Evolutionary conservation across 257 asterid genomes (phyloP).

Genomic region (Petrea volubilis): DNA sequence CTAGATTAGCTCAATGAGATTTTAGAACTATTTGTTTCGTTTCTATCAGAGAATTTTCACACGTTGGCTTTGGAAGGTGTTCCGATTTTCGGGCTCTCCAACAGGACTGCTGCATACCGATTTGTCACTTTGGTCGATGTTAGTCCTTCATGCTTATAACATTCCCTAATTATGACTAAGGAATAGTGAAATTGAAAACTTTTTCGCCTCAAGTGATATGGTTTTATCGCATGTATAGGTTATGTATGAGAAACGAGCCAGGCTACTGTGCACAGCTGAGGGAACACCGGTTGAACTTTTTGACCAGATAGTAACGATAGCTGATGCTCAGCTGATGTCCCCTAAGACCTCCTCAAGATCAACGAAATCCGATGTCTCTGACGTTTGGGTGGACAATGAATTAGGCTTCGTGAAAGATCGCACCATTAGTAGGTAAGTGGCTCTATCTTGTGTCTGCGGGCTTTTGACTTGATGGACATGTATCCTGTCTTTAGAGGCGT

Average conservation of each 20-base stretch:
- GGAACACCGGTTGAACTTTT: constrained; percentile 77
- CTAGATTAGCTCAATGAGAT: too few relatives aligned
- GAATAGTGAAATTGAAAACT: neutral
- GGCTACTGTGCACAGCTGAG: constrained; percentile 83
- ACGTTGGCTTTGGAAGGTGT: constrained; percentile 91
- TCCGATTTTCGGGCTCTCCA: constrained; percentile 77
- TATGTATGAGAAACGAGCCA: constrained; percentile 85
- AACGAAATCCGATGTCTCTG: constrained; percentile 68
- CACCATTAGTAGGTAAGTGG: constrained; percentile 82
- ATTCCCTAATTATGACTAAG: neutral
- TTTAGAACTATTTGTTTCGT: neutral
- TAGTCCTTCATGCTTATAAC: constrained; percentile 39
- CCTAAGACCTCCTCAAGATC: constrained; percentile 95
- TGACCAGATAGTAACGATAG: constrained; percentile 65
- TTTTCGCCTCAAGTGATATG: too few relatives aligned
- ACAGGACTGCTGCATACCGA: constrained; percentile 89
- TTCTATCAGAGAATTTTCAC: constrained; percentile 71
- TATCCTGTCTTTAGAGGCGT: too few relatives aligned
- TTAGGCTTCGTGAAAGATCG: constrained; percentile 95
- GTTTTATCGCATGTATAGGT: constrained; percentile 48
- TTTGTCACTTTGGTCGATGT: constrained; percentile 95
- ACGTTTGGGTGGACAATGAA: constrained; percentile 92
- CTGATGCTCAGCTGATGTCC: constrained; percentile 77
- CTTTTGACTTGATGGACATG: too few relatives aligned
- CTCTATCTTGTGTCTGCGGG: neutral